These are phyloP conservation scores for Friedmanniomyces endolithicus DNA, from an alignment of 495 filamentous ascomycete genomes.

Conservation along the genomic window DNA sequence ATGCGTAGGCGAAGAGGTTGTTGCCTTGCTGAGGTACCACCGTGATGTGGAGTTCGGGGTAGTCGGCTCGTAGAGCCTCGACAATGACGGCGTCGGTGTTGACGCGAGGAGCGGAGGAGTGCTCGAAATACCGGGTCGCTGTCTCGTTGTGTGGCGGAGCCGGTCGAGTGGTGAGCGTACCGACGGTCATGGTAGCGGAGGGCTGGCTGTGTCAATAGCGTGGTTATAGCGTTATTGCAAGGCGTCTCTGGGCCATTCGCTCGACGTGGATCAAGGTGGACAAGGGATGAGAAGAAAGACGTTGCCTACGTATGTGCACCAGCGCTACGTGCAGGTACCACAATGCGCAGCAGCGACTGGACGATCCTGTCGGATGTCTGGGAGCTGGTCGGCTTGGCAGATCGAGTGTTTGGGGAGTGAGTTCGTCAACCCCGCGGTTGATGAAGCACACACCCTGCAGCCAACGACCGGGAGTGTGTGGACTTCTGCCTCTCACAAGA, in stretches of 20 bases:
- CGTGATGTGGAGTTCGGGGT: constrained; percentile 40
- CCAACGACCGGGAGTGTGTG: too few relatives aligned
- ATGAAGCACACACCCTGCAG: neutral
- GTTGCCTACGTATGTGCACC: neutral
- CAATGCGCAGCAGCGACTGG: neutral
- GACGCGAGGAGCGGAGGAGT: constrained; percentile 35
- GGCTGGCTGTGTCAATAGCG: neutral
- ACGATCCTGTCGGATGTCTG: neutral
- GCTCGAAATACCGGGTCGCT: constrained; percentile 29
- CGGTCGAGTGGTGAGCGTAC: constrained; percentile 2
- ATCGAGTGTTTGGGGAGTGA: neutral
- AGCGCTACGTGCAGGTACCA: neutral
- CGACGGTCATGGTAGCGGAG: neutral
- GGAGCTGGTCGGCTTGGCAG: neutral
- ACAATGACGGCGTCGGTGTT: constrained; percentile 43
- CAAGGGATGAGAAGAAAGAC: neutral
- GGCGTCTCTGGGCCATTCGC: too few relatives aligned
- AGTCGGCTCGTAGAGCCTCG: constrained; percentile 36
- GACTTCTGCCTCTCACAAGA: too few relatives aligned
- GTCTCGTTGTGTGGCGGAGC: constrained; percentile 20
- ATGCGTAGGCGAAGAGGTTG: constrained; percentile 41
- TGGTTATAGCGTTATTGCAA: too few relatives aligned
- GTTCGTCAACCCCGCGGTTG: too few relatives aligned
- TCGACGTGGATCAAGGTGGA: too few relatives aligned
- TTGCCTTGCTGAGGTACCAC: constrained; percentile 26